Evolutionary conservation across 176 grass and related monocot species (phyloP).

Genomic region (Thalia dealbata): DNA sequence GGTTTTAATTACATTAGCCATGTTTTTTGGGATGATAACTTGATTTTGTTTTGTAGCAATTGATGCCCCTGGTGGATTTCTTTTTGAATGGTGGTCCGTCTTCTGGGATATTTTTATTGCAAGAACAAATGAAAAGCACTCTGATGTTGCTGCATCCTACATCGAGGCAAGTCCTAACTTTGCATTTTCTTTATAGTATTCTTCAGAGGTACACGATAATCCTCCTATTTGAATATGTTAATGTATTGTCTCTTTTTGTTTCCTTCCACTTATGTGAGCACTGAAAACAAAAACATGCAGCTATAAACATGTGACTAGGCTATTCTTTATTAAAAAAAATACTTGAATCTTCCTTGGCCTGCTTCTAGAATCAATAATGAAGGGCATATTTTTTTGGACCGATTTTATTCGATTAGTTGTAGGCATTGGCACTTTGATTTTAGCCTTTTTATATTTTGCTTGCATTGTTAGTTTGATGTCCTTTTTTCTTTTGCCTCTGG

Average conservation of each 20-base stretch:
- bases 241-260: background rate
- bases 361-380: background rate
- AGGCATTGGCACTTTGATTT: background rate
- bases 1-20: background rate
- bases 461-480: background rate
- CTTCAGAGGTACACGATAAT: too few relatives aligned
- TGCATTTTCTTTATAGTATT: background rate
- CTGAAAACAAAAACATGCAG: background rate
- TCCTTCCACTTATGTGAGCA: background rate
- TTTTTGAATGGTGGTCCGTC: constrained; percentile 76
- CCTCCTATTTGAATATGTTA: too few relatives aligned
- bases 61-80: constrained; percentile 60
- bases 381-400: background rate
- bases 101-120: constrained; percentile 85
- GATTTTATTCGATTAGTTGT: background rate
- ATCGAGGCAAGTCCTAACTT: constrained; percentile 30
- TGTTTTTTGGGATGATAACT: background rate
- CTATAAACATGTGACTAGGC: background rate
- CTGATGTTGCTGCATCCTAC: constrained; percentile 50
- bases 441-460: background rate
- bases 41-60: constrained; percentile 31
- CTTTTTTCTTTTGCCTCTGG: background rate
- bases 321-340: background rate
- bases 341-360: background rate
- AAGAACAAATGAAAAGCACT: constrained; percentile 67